phyloP scores from a whole-genome alignment of 805 yeast species.

The Wickerhamiella nectarea region DNA sequence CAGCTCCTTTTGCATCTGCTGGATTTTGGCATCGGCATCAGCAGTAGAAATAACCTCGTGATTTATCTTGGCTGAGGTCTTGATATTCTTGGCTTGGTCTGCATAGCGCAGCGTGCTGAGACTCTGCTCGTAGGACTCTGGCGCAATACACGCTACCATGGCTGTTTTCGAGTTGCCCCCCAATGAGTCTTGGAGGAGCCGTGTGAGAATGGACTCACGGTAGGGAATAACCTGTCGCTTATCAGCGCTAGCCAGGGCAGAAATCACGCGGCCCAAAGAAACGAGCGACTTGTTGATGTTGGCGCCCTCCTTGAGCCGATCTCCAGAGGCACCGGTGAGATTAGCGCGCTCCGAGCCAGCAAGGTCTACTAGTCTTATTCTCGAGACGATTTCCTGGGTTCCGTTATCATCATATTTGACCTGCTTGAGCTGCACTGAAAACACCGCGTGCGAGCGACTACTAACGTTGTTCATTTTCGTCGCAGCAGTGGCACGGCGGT shows the following conservation, averaged over 20 bases:
- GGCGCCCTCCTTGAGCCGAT: conserved; percentile 56
- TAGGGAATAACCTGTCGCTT: conserved; percentile 37
- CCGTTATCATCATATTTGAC: conserved; percentile 29
- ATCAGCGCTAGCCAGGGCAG: conserved; percentile 31
- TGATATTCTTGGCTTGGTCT: conserved; percentile 56
- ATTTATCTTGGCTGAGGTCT: conserved; percentile 44
- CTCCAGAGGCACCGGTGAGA: conserved; percentile 44
- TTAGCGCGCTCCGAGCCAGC: conserved; percentile 71
- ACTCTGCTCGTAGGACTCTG: conserved; percentile 66
- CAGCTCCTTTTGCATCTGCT: conserved; percentile 30
- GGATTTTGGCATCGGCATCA: conserved; percentile 28
- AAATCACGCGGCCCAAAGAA: conserved; percentile 59
- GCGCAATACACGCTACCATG: conserved; percentile 77
- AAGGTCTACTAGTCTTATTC: conserved; percentile 57
- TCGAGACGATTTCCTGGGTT: conserved; percentile 39
- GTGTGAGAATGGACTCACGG: conserved; percentile 62
- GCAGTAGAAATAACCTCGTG: conserved; percentile 30
- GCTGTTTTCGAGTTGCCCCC: conserved; percentile 83
- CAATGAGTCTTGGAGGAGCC: conserved; percentile 58
- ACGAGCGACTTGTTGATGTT: conserved; percentile 68
- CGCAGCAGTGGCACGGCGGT: conserved; percentile 50
- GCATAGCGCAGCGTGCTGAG: conserved; percentile 67
- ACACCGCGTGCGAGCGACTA: conserved; percentile 71
- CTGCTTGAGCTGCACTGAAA: conserved; percentile 49
- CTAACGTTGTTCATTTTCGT: conserved; percentile 62